Conservation (phyloP, 345 rosid species). For the Citrus australasica region DNA sequence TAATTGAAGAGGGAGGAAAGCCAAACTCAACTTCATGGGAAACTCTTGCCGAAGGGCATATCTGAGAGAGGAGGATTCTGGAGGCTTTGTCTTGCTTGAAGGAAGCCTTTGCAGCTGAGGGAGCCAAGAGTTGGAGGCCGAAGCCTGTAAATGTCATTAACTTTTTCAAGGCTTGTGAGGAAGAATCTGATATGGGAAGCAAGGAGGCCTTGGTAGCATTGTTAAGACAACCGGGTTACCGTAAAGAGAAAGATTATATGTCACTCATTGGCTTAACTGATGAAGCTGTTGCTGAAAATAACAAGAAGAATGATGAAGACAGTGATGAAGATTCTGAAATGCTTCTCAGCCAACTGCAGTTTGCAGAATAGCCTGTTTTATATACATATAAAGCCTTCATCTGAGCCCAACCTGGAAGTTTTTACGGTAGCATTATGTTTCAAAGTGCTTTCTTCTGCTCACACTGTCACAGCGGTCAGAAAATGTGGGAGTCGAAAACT, state of each 20-base stretch:
- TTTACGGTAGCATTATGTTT: background rate
- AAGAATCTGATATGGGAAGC: conserved; percentile 44
- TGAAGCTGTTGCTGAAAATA: background rate
- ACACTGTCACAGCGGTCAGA: background rate
- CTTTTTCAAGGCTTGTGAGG: conserved; percentile 65
- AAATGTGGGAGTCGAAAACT: background rate
- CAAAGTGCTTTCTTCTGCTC: background rate
- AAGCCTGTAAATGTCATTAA: conserved; percentile 44
- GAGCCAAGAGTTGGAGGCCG: conserved; percentile 70
- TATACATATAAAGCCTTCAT: background rate
- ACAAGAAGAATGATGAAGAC: conserved; percentile 5
- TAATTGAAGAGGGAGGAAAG: conserved; percentile 71
- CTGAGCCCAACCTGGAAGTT: conserved; percentile 2
- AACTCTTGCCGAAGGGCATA: conserved; percentile 70
- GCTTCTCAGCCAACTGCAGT: conserved; percentile 46
- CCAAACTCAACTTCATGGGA: conserved; percentile 86
- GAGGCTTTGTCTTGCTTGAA: conserved; percentile 62
- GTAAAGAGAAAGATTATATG: conserved; percentile 46
- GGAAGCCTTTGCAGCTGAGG: conserved; percentile 55
- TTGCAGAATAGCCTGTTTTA: conserved; percentile 39
- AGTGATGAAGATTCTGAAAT: conserved; percentile 24
- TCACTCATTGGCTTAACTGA: conserved; percentile 39
- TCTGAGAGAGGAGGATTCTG: conserved; percentile 39
- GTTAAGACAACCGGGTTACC: conserved; percentile 54
- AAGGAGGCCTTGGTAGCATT: conserved; percentile 52